phyloP scores from a whole-genome alignment of 257 asterid genomes.

The Verbena officinalis region DNA sequence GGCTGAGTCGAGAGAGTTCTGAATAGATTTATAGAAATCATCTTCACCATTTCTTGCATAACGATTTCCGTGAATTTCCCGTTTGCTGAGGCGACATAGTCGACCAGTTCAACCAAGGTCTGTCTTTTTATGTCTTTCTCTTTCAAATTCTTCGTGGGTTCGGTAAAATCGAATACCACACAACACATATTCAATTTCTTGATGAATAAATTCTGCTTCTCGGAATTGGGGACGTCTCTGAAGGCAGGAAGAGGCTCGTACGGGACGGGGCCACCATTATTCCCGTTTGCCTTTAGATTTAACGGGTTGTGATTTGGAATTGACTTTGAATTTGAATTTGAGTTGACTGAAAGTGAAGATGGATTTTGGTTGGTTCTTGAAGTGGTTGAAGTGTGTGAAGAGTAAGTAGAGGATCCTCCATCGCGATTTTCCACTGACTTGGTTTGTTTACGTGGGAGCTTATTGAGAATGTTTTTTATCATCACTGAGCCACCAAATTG shows the following conservation, averaged over 20 bases:
- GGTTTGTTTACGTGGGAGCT: slow-evolving; percentile 76
- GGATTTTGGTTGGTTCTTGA: slow-evolving; percentile 42
- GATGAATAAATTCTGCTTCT: slow-evolving; percentile 56
- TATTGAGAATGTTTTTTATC: slow-evolving; percentile 74
- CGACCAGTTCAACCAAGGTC: slow-evolving; percentile 64
- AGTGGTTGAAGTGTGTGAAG: slow-evolving; percentile 49
- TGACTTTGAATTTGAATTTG: slow-evolving; percentile 36
- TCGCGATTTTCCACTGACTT: slow-evolving; percentile 64
- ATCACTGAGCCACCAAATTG: slow-evolving; percentile 43
- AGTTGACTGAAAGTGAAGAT: slow-evolving; percentile 37
- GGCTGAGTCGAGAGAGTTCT: slow-evolving; percentile 58
- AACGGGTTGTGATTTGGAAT: slow-evolving; percentile 32
- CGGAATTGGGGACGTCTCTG: slow-evolving; percentile 60
- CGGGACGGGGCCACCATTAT: slow-evolving; percentile 32
- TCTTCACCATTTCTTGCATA: slow-evolving; percentile 58
- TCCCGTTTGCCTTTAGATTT: slow-evolving; percentile 45
- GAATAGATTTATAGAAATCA: slow-evolving; percentile 55
- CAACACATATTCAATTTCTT: slow-evolving; percentile 58
- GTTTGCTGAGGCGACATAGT: slow-evolving; percentile 51
- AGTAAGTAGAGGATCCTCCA: slow-evolving; percentile 53
- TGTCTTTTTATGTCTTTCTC: slow-evolving; percentile 71
- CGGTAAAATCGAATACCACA: slow-evolving; percentile 57
- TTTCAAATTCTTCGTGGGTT: slow-evolving; percentile 57
- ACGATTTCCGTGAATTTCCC: slow-evolving; percentile 58
- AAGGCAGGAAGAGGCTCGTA: slow-evolving; percentile 66